phyloP scores from a whole-genome alignment of 306 rosid genomes.

The Prunus campanulata region DNA sequence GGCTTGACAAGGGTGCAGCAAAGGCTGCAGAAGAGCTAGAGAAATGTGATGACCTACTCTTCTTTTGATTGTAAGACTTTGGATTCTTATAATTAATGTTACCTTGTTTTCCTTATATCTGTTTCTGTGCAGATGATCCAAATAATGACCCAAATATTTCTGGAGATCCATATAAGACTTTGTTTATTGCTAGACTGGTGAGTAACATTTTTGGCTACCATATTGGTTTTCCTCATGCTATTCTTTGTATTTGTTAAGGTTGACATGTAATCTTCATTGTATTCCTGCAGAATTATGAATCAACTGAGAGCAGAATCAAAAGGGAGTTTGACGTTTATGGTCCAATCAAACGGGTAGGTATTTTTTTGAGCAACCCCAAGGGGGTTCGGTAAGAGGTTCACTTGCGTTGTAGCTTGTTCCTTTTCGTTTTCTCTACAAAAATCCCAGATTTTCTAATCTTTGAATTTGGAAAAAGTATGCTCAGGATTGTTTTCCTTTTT shows the following conservation, averaged over 20 bases:
- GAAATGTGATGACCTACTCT: conserved; percentile 56
- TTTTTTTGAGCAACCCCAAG: conserved; percentile 61
- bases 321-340: conserved; percentile 99
- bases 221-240: conserved; percentile 3
- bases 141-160: conserved; percentile 68
- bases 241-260: not conserved
- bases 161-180: conserved; percentile 96
- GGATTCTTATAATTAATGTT: not conserved
- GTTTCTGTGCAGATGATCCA: conserved; percentile 70
- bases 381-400: conserved; percentile 89
- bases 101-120: conserved; percentile 19
- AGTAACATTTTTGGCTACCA: conserved; percentile 29
- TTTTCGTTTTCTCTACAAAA: not conserved
- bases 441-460: not conserved
- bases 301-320: conserved; percentile 94
- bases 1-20: conserved; percentile 85
- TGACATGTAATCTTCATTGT: conserved; percentile 16
- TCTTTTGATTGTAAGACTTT: not conserved
- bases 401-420: conserved; percentile 22
- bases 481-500: not conserved
- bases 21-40: conserved; percentile 92
- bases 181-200: conserved; percentile 92
- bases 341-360: conserved; percentile 99
- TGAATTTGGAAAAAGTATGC: not conserved
- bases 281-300: conserved; percentile 86